phyloP scores from a whole-genome alignment of 768 basidiomycete genomes.

The Thelephora ganbajun region DNA sequence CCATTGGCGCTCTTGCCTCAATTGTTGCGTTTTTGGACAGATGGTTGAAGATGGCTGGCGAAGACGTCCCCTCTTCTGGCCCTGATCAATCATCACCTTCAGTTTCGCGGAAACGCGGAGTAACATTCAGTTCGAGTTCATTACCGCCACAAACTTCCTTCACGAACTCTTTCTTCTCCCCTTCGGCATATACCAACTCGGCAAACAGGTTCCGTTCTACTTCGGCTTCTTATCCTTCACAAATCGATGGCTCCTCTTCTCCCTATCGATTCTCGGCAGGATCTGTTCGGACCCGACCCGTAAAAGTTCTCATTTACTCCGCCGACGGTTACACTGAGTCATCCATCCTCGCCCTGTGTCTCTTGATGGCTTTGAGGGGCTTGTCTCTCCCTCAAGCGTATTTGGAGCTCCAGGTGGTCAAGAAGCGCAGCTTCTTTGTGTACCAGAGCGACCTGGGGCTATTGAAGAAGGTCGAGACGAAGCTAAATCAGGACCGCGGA shows the following conservation, averaged over 20 bases:
- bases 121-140: constrained; percentile 10
- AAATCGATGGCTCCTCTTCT: constrained; percentile 7
- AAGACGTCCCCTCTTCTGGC: not conserved
- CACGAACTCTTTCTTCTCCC: constrained; percentile 15
- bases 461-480: constrained; percentile 54
- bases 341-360: constrained; percentile 71
- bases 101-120: constrained; percentile 4
- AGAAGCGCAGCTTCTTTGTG: constrained; percentile 81
- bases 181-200: constrained; percentile 4
- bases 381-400: constrained; percentile 80
- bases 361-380: constrained; percentile 67
- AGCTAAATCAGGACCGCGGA: constrained; percentile 20
- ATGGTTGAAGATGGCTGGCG: not conserved
- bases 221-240: constrained; percentile 1
- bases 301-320: constrained; percentile 70
- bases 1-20: constrained; percentile 45
- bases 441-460: constrained; percentile 71
- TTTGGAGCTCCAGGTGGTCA: constrained; percentile 74
- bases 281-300: constrained; percentile 34
- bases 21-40: constrained; percentile 57
- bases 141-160: constrained; percentile 15
- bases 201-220: constrained; percentile 1
- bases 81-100: not conserved
- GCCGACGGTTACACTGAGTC: constrained; percentile 91
- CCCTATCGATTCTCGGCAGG: constrained; percentile 16